A percentile compares a stretch with the other conserved stretches of the same genome.
These are phyloP conservation scores for Articulospora tetracladia DNA, from an alignment of 495 filamentous ascomycete species.

Conservation along the genomic window DNA sequence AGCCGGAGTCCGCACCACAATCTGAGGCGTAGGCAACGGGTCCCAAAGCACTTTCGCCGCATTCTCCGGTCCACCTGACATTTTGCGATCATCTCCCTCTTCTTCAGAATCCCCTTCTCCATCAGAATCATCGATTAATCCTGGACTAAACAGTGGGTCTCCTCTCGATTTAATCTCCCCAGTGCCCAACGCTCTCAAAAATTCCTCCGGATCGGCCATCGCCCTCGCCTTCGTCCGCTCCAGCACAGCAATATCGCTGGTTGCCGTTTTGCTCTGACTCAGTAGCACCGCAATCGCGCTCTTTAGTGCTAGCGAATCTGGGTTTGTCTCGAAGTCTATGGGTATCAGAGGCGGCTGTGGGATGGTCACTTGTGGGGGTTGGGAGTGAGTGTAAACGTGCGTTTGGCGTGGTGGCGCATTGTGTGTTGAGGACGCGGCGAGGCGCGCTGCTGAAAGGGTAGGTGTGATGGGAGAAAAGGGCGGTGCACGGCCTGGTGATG, in stretches of 20 bases:
- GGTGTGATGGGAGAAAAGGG: conserved; percentile 25
- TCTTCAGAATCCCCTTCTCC: conserved; percentile 35
- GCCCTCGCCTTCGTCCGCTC: conserved; percentile 61
- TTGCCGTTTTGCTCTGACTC: conserved; percentile 71
- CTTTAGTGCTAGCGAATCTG: conserved; percentile 78
- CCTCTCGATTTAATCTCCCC: conserved; percentile 45
- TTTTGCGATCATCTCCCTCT: neutral
- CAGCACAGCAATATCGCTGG: conserved; percentile 64
- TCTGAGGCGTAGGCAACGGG: conserved; percentile 72
- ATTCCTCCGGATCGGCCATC: conserved; percentile 62
- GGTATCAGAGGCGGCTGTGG: conserved; percentile 56
- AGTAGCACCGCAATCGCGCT: conserved; percentile 79
- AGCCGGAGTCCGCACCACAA: conserved; percentile 75
- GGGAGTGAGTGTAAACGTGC: conserved; percentile 34
- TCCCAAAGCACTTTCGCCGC: conserved; percentile 26
- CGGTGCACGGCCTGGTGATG: conserved; percentile 14
- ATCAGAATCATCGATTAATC: conserved; percentile 32
- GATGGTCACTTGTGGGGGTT: conserved; percentile 32
- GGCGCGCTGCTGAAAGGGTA: conserved; percentile 14
- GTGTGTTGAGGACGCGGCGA: conserved; percentile 13
- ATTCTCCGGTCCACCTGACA: conserved; percentile 1
- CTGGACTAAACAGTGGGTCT: conserved; percentile 13
- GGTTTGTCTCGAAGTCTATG: conserved; percentile 71
- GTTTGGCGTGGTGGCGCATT: conserved; percentile 1
- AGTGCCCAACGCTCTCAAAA: conserved; percentile 55